Conservation (phyloP, 1,139 yeast genomes). For the Hyphopichia fennica region DNA sequence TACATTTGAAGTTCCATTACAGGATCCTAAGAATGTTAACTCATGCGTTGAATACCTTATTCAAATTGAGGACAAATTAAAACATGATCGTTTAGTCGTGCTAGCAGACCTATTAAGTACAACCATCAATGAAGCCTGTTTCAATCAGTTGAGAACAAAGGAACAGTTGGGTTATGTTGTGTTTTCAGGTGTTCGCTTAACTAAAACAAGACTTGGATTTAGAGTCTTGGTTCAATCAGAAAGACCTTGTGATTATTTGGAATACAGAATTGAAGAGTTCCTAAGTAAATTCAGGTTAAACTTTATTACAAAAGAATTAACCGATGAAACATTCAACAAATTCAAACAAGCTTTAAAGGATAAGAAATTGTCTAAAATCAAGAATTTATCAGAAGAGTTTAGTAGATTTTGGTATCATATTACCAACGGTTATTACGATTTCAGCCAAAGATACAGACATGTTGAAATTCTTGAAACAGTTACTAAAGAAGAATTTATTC, state of each 20-base stretch:
- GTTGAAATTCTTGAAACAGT: conserved; percentile 56
- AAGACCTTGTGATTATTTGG: conserved; percentile 69
- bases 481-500: conserved; percentile 56
- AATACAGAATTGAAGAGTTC: conserved; percentile 73
- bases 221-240: conserved; percentile 73
- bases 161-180: conserved; percentile 89
- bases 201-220: conserved; percentile 32
- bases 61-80: conserved; percentile 57
- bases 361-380: conserved; percentile 67
- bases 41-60: conserved; percentile 80
- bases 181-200: conserved; percentile 65
- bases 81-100: conserved; percentile 34
- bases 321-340: conserved; percentile 63
- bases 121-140: conserved; percentile 81
- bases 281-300: conserved; percentile 37
- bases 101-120: conserved; percentile 68
- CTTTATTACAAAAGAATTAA: conserved; percentile 37
- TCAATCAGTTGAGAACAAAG: conserved; percentile 84
- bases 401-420: conserved; percentile 65
- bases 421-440: conserved; percentile 76
- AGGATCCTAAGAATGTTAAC: conserved; percentile 74
- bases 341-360: conserved; percentile 69
- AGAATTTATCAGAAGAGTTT: conserved; percentile 78
- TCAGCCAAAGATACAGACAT: conserved; percentile 55
- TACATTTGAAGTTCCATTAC: conserved; percentile 52